A percentile compares a stretch with the other conserved stretches of the same genome.
Conservation (phyloP, 2,329 filamentous ascomycete species). For the Sporothrix mexicana region DNA sequence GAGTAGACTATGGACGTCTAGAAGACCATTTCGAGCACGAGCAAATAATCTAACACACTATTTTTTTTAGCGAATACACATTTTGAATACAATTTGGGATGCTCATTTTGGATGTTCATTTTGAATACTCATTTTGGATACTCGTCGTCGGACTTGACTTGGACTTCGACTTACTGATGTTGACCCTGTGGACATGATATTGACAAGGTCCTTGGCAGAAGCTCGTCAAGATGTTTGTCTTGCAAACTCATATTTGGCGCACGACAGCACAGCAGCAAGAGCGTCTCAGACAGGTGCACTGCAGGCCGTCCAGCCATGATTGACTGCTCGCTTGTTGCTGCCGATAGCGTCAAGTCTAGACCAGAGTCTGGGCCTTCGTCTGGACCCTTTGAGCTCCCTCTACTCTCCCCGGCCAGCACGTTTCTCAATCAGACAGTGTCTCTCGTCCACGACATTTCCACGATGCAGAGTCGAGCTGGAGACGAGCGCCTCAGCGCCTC, state of each 20-base stretch:
- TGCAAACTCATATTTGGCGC: too few relatives aligned
- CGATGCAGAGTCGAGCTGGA: background rate
- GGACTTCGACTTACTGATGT: too few relatives aligned
- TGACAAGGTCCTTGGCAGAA: too few relatives aligned
- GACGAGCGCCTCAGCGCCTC: background rate
- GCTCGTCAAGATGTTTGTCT: conserved; percentile 2
- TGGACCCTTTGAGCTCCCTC: background rate
- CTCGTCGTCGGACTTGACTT: too few relatives aligned
- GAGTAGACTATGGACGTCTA: background rate
- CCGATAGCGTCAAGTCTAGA: conserved; percentile 1
- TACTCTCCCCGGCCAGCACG: background rate
- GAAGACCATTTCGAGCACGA: background rate
- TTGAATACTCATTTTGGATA: background rate
- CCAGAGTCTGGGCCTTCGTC: background rate
- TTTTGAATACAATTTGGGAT: background rate
- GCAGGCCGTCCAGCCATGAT: background rate
- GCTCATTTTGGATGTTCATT: too few relatives aligned
- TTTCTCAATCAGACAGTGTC: conserved; percentile 9
- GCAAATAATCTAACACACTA: background rate
- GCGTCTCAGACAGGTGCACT: background rate
- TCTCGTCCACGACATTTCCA: conserved; percentile 15
- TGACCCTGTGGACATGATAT: too few relatives aligned
- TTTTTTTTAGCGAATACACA: background rate
- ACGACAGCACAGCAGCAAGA: background rate
- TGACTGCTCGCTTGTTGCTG: conserved; percentile 20